phyloP scores from a whole-genome alignment of 169 alveolate species.

The Theileria luwenshuni region DNA sequence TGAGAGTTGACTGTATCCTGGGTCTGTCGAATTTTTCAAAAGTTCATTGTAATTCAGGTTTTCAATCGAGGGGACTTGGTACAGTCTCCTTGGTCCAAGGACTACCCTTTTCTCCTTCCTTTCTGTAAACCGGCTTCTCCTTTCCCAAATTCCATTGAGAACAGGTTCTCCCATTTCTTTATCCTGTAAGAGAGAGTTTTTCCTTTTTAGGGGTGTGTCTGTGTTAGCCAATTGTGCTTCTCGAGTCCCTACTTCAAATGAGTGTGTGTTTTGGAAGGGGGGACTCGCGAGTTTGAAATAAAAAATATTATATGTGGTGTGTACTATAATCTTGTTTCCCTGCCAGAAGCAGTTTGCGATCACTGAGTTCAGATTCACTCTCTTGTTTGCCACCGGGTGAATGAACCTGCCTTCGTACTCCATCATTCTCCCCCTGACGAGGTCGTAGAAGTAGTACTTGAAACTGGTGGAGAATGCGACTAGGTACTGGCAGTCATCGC shows the following conservation, averaged over 20 bases:
- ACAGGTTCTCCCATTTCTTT: neutral
- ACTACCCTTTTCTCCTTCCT: neutral
- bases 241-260: no score
- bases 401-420: constrained; percentile 50
- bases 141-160: no score
- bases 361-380: constrained; percentile 42
- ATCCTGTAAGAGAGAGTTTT: neutral
- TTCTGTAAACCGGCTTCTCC: no score
- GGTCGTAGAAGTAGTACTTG: constrained; percentile 51
- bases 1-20: no score
- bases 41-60: constrained; percentile 28
- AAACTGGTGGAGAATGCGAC: constrained; percentile 58
- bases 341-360: constrained; percentile 47
- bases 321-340: constrained; percentile 46
- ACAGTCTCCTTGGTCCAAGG: constrained; percentile 61
- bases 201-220: neutral
- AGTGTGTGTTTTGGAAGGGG: no score
- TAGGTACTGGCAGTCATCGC: constrained; percentile 51
- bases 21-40: neutral
- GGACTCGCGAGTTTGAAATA: constrained; percentile 19
- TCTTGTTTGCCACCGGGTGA: constrained; percentile 40
- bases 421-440: constrained; percentile 21
- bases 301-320: constrained; percentile 51
- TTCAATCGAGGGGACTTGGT: constrained; percentile 43
- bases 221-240: neutral